A percentile compares a stretch with the other conserved stretches of the same genome.
phyloP scores from a whole-genome alignment of 768 basidiomycete genomes.

The Pleurotus eryngii region DNA sequence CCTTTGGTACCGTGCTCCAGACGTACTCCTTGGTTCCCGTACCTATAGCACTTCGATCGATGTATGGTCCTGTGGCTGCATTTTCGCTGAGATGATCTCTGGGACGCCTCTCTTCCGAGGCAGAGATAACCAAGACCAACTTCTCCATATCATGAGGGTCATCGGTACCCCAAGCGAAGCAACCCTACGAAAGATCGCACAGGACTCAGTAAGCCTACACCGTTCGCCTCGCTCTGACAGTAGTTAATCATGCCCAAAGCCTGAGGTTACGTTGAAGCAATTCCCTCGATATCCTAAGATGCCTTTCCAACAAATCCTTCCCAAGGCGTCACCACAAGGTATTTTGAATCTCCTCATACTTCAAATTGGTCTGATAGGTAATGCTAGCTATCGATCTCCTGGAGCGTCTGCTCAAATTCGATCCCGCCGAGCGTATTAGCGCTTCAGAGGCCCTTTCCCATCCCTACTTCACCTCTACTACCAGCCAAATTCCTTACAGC shows the following conservation, averaged over 20 bases:
- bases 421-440: constrained; percentile 87
- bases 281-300: constrained; percentile 88
- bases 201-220: constrained; percentile 73
- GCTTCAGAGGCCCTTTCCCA: constrained; percentile 90
- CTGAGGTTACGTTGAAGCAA: constrained; percentile 79
- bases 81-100: constrained; percentile 99
- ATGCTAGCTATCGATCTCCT: constrained; percentile 83
- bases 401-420: constrained; percentile 93
- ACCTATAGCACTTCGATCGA: constrained; percentile 99
- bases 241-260: constrained; percentile 38
- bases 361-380: constrained; percentile 6
- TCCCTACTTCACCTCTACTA: constrained; percentile 78
- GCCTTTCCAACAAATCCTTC: constrained; percentile 74
- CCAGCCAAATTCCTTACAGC: constrained; percentile 38
- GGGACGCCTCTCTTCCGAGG: constrained; percentile 97
- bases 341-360: constrained; percentile 7
- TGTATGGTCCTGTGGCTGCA: constrained; percentile 98
- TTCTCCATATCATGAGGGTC: constrained; percentile 97
- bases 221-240: constrained; percentile 1
- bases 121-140: constrained; percentile 94
- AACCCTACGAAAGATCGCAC: constrained; percentile 82
- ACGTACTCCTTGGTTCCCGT: constrained; percentile 93
- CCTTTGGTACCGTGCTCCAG: constrained; percentile 97
- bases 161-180: constrained; percentile 92
- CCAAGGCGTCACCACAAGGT: constrained; percentile 87